These are phyloP conservation scores for Globisporangium parvum DNA, from an alignment of 352 stramenopile species.

Conservation along the genomic window DNA sequence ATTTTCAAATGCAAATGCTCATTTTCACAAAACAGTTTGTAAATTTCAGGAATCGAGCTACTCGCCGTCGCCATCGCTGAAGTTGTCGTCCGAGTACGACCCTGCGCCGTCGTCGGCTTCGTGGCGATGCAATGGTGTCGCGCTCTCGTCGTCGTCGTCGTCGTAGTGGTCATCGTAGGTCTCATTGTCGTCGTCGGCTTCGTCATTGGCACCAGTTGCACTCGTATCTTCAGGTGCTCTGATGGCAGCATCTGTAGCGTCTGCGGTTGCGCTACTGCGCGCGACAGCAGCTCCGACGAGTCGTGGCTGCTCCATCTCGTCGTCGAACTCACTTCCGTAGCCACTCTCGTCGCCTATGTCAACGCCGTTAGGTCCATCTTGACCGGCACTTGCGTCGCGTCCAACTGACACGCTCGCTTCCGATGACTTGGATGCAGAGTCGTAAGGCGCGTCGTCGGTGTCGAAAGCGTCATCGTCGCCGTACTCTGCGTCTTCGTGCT, in stretches of 20 bases:
- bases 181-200: conserved; percentile 29
- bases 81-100: conserved; percentile 33
- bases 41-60: not conserved
- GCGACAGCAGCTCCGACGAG: not conserved
- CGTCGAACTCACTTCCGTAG: conserved; percentile 41
- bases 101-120: conserved; percentile 2
- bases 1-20: not conserved
- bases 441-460: conserved; percentile 2
- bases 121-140: not conserved
- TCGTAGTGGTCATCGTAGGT: conserved; percentile 28
- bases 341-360: conserved; percentile 13
- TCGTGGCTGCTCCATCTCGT: conserved; percentile 13
- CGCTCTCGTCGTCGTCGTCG: conserved; percentile 13
- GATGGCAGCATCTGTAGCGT: not conserved
- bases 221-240: not conserved
- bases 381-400: not conserved
- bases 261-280: not conserved
- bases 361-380: not conserved
- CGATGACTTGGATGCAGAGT: not conserved
- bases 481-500: conserved; percentile 4
- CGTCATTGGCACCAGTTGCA: conserved; percentile 5
- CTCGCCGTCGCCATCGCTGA: conserved; percentile 16
- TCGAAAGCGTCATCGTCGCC: conserved; percentile 10
- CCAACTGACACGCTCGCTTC: not conserved
- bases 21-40: not conserved